Percentiles rank a stretch among this genome's conserved stretches.
Evolutionary conservation across 257 asterid species (phyloP).

Genomic region (Linderniella brevidens): DNA sequence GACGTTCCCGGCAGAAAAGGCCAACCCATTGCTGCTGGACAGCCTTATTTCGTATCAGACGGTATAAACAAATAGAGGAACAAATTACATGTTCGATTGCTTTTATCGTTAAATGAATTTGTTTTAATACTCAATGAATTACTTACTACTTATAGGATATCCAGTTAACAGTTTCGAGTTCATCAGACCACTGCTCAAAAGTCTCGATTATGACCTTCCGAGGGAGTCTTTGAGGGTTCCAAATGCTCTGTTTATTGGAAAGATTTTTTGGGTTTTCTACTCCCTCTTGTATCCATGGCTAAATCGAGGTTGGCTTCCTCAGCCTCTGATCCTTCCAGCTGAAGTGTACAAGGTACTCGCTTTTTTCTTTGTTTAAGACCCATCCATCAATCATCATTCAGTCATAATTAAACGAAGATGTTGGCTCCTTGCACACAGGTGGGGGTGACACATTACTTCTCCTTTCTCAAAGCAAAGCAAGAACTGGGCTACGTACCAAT

Average conservation of each 20-base stretch:
- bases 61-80: slow-evolving; percentile 25
- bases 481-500: slow-evolving; percentile 75
- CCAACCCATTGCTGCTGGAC: slow-evolving; percentile 76
- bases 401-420: not conserved
- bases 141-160: slow-evolving; percentile 33
- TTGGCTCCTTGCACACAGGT: slow-evolving; percentile 33
- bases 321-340: slow-evolving; percentile 85
- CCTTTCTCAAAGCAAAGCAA: slow-evolving; percentile 73
- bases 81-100: not conserved
- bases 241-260: slow-evolving; percentile 67
- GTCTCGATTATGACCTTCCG: slow-evolving; percentile 70
- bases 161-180: slow-evolving; percentile 91
- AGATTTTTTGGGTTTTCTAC: slow-evolving; percentile 43
- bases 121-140: slow-evolving; percentile 8
- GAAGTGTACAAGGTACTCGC: slow-evolving; percentile 66
- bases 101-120: not conserved
- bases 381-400: not conserved
- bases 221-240: slow-evolving; percentile 43
- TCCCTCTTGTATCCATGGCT: slow-evolving; percentile 63
- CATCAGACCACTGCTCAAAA: slow-evolving; percentile 47
- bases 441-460: slow-evolving; percentile 87
- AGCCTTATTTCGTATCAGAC: slow-evolving; percentile 87
- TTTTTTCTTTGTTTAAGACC: not conserved
- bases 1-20: slow-evolving; percentile 81
- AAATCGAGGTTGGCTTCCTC: slow-evolving; percentile 65